Evolutionary conservation across 192 early-diverging fungal genomes (phyloP), one percentile per base, ranked within the genome.

Genomic region (Coemansia javaensis): DNA sequence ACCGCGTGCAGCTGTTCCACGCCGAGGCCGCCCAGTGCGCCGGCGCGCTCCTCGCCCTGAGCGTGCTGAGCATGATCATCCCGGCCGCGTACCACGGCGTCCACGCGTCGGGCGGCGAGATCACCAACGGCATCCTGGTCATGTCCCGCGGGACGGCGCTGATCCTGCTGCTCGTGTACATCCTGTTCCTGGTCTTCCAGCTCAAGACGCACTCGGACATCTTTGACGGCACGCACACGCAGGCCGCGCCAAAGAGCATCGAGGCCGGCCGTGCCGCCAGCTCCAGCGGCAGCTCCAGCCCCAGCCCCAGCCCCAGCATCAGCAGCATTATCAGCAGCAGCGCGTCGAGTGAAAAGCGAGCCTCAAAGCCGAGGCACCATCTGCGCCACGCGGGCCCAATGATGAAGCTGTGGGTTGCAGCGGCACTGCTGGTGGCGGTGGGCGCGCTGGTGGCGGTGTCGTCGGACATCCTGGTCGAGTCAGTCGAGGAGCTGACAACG

Each of bases 401-500:
- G 18, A 78, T 85, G 25, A 67, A 78, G 11, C 47, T 80, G 2
- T 60, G 67, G 54, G 63, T 91, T 14, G 80, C 86, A 2, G 43
- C 84, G 17, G 28, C 52, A 4, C 37, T 85, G 50, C 75, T 95
- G 31, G 40, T 84, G 10, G 34, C 63, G 0, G 54, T 85, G 33
- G 87, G 89, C 9, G 71, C 80, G 0, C 34, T 88, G 21, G 85
- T 96, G 11, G 83, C 87, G 9, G 25, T 94, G 25, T 85, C 81
- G 35, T 89, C 89, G 2, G 88, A 93, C 36, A 84, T 79, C 32
- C 75, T 94, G 13, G 89, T 96, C 16, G 87, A 80, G 22, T 84
- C 79, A 21, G 52, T 72, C 14, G 50, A 72, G 15, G 60, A 59
- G 47, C 63, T 77, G 16, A 80, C 86, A 5, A 54, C 78, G 17